Base-by-base conservation (phyloP, 139 green algal species). In the Limnomonas spitsbergensis region DNA sequence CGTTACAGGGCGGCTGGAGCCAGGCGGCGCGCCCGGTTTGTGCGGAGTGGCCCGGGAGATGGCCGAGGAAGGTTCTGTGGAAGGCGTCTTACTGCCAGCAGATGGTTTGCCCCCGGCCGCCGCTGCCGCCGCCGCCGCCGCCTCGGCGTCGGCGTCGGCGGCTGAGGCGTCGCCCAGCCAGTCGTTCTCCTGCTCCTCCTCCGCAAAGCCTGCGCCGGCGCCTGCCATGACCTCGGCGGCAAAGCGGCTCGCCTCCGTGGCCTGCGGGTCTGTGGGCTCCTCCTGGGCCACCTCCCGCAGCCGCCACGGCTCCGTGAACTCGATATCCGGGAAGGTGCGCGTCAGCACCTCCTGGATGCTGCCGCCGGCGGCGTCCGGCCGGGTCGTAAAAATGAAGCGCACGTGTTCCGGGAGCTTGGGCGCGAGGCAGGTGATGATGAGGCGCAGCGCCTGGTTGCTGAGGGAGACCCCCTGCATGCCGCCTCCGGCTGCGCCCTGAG, bases 381-480 rank as follows among this genome's bases (percentile, higher is more conserved):
- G 70, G 0, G 39, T 67, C 36, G 79, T 76, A 1, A 83, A n/a
- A 29, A 83, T 73, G 61, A 83, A 79, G n/a, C 79, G 79, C 35
- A 83, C 79, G 61, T 7, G 52, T n/a, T 7, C 29, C 1, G 72
- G 73, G 14, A 83, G 61, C 2, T 75, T 42, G 24, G 14, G 14
- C 1, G 14, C 24, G 6, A 83, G 53, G 68, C 73, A 66, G 2
- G 34, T 26, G 1, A 70, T 7, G 1, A 83, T 53, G 40, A 79
- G 61, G 24, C 69, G 54, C 37, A 83, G 29, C 32, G 75, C 40
- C 38, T 79, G 61, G 79, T 83, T 83, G 29, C 54, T 56, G 61
- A 70, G 9, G 29, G 24, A 37, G 56, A 24, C 24, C 7, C 42
- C 42, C 42, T 54, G 6, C 7, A 54, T 27, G 42, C 9, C 42